A percentile compares a stretch with the other conserved stretches of the same genome.
phyloP scores from a whole-genome alignment of 352 stramenopile genomes.

The Plasmopara muralis region DNA sequence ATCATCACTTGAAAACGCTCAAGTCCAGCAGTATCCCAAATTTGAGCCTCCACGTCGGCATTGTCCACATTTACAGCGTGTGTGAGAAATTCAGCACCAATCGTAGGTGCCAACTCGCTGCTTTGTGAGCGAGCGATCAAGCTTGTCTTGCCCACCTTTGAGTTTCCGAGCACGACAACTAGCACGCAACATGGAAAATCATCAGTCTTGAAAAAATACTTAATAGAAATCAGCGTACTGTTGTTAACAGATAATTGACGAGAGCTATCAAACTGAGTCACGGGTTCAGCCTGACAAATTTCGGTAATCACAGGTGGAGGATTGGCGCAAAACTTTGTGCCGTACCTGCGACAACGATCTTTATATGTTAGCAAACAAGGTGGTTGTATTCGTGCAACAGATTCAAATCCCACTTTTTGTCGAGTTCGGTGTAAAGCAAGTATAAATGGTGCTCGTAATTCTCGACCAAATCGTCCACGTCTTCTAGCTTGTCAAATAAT shows the following conservation, averaged over 20 bases:
- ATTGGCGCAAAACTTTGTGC: conserved; percentile 42
- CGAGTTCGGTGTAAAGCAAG: conserved; percentile 52
- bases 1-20: conserved; percentile 87
- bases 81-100: conserved; percentile 86
- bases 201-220: conserved; percentile 1
- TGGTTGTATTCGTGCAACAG: not conserved
- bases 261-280: conserved; percentile 25
- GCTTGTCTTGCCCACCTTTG: conserved; percentile 82
- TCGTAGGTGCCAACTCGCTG: conserved; percentile 79
- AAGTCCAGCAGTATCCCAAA: conserved; percentile 85
- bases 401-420: conserved; percentile 47
- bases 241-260: conserved; percentile 56
- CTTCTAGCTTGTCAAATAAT: conserved; percentile 57
- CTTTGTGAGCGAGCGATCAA: conserved; percentile 74
- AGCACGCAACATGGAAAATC: not conserved
- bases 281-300: conserved; percentile 24
- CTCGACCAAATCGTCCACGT: conserved; percentile 54
- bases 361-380: not conserved
- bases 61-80: conserved; percentile 66
- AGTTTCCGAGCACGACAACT: conserved; percentile 83
- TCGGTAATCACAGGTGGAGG: conserved; percentile 42
- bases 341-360: conserved; percentile 33
- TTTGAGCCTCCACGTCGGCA: conserved; percentile 74
- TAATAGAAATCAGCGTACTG: conserved; percentile 23
- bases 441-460: conserved; percentile 47